phyloP scores from a whole-genome alignment of 371 early-diverging fungal species.

The Fennellomyces sp. region DNA sequence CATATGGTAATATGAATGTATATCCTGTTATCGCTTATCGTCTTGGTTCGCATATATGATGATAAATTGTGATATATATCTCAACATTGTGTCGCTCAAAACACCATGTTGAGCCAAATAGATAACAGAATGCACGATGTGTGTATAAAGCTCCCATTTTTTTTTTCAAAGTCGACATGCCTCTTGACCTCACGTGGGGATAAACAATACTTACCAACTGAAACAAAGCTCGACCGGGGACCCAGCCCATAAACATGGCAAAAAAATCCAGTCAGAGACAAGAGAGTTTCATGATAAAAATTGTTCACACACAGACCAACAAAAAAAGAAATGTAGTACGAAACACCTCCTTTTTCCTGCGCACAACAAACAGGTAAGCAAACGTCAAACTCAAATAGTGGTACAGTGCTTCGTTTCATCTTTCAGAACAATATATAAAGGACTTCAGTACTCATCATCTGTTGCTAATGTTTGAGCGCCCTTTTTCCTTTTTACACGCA shows the following conservation, averaged over 20 bases:
- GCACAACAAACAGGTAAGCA: constrained; percentile 1
- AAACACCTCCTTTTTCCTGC: not conserved
- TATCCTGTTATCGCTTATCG: too few species aligned
- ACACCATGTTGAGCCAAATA: too few species aligned
- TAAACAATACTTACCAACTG: not conserved
- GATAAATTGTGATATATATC: too few species aligned
- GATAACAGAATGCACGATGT: too few species aligned
- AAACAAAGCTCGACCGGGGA: too few species aligned
- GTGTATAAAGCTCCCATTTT: too few species aligned
- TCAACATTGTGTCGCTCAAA: too few species aligned
- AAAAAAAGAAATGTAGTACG: not conserved
- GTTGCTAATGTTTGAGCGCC: not conserved
- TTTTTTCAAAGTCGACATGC: not conserved
- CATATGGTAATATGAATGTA: not conserved
- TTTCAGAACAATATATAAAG: not conserved
- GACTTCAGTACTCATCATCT: not conserved
- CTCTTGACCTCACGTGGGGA: constrained; percentile 4
- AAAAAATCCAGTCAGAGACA: too few species aligned
- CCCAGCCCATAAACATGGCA: too few species aligned
- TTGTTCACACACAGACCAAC: not conserved
- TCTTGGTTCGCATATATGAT: too few species aligned
- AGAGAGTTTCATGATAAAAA: too few species aligned
- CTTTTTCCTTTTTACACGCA: not conserved
- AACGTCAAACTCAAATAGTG: constrained; percentile 3
- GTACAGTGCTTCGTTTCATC: not conserved